Evolutionary conservation across 306 rosid genomes (phyloP).

Genomic region (Cucurbita argyrosperma): DNA sequence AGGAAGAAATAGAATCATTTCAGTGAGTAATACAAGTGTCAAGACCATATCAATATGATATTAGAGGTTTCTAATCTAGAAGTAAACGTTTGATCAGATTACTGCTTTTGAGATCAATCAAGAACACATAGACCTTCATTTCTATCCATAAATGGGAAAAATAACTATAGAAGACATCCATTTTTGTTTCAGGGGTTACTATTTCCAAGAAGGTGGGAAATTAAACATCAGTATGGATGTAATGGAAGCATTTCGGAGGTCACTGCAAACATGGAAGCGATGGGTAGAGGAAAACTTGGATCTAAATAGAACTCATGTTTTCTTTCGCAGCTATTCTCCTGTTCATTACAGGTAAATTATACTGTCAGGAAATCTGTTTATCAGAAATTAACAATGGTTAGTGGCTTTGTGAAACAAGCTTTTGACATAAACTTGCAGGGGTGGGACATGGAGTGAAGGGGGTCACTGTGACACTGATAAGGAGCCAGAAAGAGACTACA

Average conservation of each 20-base stretch:
- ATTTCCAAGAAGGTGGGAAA: constrained; percentile 56
- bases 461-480: constrained; percentile 38
- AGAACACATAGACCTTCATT: background rate
- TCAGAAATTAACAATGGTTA: background rate
- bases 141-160: background rate
- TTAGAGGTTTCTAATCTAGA: background rate
- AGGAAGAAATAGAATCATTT: background rate
- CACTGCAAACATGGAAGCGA: constrained; percentile 61
- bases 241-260: constrained; percentile 54
- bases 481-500: constrained; percentile 42
- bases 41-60: background rate
- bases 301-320: constrained; percentile 30
- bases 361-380: background rate
- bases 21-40: background rate
- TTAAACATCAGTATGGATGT: constrained; percentile 46
- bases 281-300: constrained; percentile 48
- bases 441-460: constrained; percentile 68
- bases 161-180: background rate
- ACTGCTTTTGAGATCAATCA: background rate
- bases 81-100: background rate
- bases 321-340: constrained; percentile 72
- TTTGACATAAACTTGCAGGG: constrained; percentile 17
- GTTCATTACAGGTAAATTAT: constrained; percentile 59
- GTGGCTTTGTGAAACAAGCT: background rate
- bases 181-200: constrained; percentile 38